Conservation (phyloP, 73 alveolate genomes). For the Breviolum minutum region DNA sequence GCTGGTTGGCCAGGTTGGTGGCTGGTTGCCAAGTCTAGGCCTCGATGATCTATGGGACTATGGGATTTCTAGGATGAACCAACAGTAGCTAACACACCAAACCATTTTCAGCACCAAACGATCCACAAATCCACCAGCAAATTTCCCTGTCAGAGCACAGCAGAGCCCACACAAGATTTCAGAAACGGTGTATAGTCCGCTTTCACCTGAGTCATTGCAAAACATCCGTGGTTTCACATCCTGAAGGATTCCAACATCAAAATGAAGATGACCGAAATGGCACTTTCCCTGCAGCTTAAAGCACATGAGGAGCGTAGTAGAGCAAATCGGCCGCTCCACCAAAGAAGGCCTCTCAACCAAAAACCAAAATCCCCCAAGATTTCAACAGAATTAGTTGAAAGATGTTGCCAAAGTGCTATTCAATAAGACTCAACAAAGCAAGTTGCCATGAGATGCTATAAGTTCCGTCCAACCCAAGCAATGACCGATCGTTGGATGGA, state of each 20-base stretch:
- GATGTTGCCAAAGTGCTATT: no score
- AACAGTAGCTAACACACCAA: neutral
- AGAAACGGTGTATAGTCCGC: slow-evolving; percentile 27
- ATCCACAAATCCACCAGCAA: neutral
- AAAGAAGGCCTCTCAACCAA: neutral
- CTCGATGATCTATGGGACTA: no score
- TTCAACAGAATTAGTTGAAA: no score
- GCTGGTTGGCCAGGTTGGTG: no score
- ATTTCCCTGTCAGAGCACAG: neutral
- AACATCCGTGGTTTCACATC: no score
- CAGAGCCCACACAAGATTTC: slow-evolving; percentile 9
- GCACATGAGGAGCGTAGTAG: slow-evolving; percentile 26
- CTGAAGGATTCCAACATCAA: no score
- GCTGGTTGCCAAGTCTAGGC: no score
- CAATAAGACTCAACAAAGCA: no score
- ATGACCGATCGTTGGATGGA: no score
- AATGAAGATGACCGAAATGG: neutral
- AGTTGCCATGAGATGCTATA: no score
- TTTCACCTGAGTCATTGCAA: neutral
- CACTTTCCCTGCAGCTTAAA: neutral
- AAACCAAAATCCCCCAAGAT: no score
- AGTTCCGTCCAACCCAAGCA: no score
- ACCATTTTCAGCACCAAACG: neutral
- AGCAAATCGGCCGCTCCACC: slow-evolving; percentile 29
- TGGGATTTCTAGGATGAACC: neutral